A percentile compares a stretch with the other conserved stretches of the same genome.
Conservation (phyloP, 2,329 filamentous ascomycete species). For the Calonectria pauciramosa region DNA sequence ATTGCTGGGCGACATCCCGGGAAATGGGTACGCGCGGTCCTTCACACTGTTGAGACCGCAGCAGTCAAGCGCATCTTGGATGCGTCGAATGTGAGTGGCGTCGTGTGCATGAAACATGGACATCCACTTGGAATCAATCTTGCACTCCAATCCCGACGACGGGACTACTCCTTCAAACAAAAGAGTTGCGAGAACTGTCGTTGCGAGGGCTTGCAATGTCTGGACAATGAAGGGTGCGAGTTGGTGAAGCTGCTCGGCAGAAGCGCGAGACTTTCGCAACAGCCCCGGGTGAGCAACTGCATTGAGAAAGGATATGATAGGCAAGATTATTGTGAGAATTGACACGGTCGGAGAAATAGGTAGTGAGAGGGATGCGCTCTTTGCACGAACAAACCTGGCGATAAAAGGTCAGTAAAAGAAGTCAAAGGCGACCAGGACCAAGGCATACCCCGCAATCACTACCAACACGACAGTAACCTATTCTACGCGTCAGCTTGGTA, state of each 20-base stretch:
- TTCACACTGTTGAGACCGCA: slow-evolving; percentile 72
- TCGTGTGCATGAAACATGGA: slow-evolving; percentile 66
- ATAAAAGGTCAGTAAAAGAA: slow-evolving; percentile 6
- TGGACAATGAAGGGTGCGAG: slow-evolving; percentile 54
- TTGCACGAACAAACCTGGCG: slow-evolving; percentile 56
- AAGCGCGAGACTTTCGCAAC: slow-evolving; percentile 41
- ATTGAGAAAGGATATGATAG: slow-evolving; percentile 55
- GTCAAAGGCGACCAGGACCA: not conserved
- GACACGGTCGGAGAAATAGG: slow-evolving; percentile 54
- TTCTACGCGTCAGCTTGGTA: not conserved
- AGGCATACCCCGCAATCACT: slow-evolving; percentile 8
- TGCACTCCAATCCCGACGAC: slow-evolving; percentile 59
- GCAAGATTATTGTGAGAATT: slow-evolving; percentile 55
- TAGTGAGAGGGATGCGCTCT: slow-evolving; percentile 55
- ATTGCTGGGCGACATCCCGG: slow-evolving; percentile 43
- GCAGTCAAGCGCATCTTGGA: slow-evolving; percentile 77
- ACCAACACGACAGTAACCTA: not conserved
- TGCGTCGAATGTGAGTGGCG: slow-evolving; percentile 62
- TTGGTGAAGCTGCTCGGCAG: slow-evolving; percentile 35
- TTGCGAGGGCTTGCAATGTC: slow-evolving; percentile 57
- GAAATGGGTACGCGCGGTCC: slow-evolving; percentile 76
- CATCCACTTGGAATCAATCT: slow-evolving; percentile 70
- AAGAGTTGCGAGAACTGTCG: slow-evolving; percentile 61
- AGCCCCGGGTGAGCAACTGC: slow-evolving; percentile 52
- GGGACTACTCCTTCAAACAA: slow-evolving; percentile 53